Evolutionary conservation across 768 basidiomycete genomes (phyloP), one percentile per base, ranked within the genome.

Genomic region (Botryobasidium botryosum): DNA sequence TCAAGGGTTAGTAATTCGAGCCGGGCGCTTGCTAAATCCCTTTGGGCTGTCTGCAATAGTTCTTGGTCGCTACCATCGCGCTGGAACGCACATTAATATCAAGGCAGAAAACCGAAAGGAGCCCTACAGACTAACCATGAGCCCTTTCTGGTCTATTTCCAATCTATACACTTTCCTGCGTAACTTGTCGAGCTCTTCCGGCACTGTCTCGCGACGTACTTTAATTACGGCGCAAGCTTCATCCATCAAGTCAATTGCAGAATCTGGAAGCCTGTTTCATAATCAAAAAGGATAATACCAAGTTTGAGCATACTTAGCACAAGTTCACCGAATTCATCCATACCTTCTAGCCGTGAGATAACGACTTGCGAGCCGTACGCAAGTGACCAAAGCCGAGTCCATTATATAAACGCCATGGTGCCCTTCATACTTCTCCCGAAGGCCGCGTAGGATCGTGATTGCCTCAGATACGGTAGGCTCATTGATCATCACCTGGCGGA

Each of bases 391-490:
- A 2, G 92, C 78, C 6, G 76, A 75, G 54, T 97, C 91, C 50
- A 76, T 67, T 50, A 96, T 88, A 43, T 79, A 69, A 36, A 94
- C 86, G 51, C 83, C 84, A 48, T 87, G 85, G 55, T 85, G 79
- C 1, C 88, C 85, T 59, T 85, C 81, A 57, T 92, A 94, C 60
- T 86, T 86, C 57, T 91, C 86, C 35, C 82, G 70, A 57, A 94
- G 86, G 45, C 92, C 92, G 51, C 91, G 79, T 28, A 97, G 69
- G 50, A 96, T 97, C 51, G 71, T 81, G 63, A 96, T 87, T 0
- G 91, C 80, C 53, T 91, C 88, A 5, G 79, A 61, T 1, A 94
- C 90, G 8, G 66, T 64, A 0, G 91, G 91, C 57, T 96, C 91
- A 52, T 87, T 88, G 48, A 97, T 75, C 24, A 90, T 57, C 33